Evolutionary conservation across 331 rosid genomes (phyloP).

Genomic region (Rhamnella rubrinervis): DNA sequence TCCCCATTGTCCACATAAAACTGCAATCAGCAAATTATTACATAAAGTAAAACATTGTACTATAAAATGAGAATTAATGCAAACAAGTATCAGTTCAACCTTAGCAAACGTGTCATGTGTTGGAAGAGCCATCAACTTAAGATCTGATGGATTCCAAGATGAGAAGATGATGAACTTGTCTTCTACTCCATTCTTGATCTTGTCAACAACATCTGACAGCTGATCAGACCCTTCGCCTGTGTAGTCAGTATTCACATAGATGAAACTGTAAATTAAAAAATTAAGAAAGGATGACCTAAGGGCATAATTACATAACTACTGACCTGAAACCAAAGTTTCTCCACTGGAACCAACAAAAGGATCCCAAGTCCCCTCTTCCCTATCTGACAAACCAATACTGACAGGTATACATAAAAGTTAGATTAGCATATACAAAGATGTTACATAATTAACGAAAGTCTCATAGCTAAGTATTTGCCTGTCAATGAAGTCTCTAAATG

Average conservation of each 20-base stretch:
- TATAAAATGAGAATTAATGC: neutral
- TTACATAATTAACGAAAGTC: neutral
- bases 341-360: constrained; percentile 96
- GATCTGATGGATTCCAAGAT: constrained; percentile 25
- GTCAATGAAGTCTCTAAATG: constrained; percentile 88
- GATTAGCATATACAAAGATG: constrained; percentile 17
- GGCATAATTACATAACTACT: neutral
- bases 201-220: constrained; percentile 19
- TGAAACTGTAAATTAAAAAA: too few species aligned
- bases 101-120: neutral
- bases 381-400: constrained; percentile 80
- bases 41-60: neutral
- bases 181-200: constrained; percentile 18
- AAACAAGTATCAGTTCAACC: constrained; percentile 13
- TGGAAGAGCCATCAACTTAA: neutral
- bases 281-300: neutral
- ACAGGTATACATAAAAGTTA: constrained; percentile 9
- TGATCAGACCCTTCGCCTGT: constrained; percentile 18
- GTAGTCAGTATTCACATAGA: constrained; percentile 4
- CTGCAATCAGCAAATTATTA: neutral
- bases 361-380: constrained; percentile 97
- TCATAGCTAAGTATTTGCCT: constrained; percentile 53
- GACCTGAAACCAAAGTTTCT: constrained; percentile 67
- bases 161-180: constrained; percentile 20
- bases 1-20: constrained; percentile 31